These are phyloP conservation scores for Aspergillus viridinutans DNA, from an alignment of 2,329 filamentous ascomycete genomes.

Conservation along the genomic window DNA sequence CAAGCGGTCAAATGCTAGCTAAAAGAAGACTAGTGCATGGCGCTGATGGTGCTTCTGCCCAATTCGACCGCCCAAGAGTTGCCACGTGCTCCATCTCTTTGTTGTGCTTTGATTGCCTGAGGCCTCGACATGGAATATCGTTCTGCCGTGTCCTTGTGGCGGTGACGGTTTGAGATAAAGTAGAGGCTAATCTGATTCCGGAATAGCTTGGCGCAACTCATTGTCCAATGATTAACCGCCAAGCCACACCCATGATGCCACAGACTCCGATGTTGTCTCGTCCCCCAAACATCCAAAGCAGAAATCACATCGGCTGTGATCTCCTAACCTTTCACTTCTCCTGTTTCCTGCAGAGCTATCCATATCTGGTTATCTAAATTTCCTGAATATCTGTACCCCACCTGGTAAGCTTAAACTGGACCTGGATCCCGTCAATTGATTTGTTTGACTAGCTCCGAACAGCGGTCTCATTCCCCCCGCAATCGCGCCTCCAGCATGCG, in stretches of 20 bases:
- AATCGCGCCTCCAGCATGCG: slow-evolving; percentile 10
- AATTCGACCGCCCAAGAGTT: slow-evolving; percentile 1
- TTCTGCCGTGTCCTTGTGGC: slow-evolving; percentile 4
- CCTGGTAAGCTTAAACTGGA: not conserved
- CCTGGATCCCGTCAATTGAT: not conserved
- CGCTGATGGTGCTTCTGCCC: slow-evolving; percentile 3
- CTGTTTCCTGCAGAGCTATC: slow-evolving; percentile 1
- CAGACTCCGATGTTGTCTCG: not conserved
- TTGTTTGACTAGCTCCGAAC: not conserved
- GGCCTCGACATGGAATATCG: not conserved
- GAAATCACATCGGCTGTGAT: slow-evolving; percentile 1
- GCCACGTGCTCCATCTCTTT: slow-evolving; percentile 7
- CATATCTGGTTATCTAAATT: not conserved
- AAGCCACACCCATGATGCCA: slow-evolving; percentile 17
- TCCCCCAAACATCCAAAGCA: slow-evolving; percentile 10
- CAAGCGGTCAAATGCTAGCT: not conserved
- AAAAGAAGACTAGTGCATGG: slow-evolving; percentile 1
- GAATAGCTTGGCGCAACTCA: slow-evolving; percentile 7
- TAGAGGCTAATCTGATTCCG: slow-evolving; percentile 3
- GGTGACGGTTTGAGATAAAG: slow-evolving; percentile 4
- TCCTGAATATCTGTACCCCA: not conserved
- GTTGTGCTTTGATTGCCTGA: slow-evolving; percentile 1
- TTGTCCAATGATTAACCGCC: slow-evolving; percentile 10
- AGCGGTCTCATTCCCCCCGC: slow-evolving; percentile 4
- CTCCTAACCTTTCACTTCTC: slow-evolving; percentile 3